Base-by-base conservation (phyloP, 2,329 filamentous ascomycete genomes). In the Allantophomopsis lycopodina region DNA sequence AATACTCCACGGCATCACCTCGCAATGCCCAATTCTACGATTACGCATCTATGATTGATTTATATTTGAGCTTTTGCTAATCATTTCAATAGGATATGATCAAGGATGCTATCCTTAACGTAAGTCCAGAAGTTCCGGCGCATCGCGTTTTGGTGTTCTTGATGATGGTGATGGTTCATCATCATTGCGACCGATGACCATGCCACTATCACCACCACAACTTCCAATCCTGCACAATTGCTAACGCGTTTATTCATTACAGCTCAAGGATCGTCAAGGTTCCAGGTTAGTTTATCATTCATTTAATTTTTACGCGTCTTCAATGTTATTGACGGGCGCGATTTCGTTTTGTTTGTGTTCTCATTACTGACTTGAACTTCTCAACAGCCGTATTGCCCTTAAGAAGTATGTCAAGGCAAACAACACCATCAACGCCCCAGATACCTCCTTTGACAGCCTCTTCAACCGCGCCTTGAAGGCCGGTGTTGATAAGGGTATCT, bases 391-490 rank as follows among this genome's bases (percentile, higher is more conserved):
- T 56, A 75, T 80, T 62, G 74, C 76, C 41, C 71, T 83, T 59
- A 83, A 83, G 71, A 83, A 83, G 60, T 83, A 83, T 59, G 75
- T 84, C 50, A 68, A 69, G 57, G 70, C 72, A 57, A 83, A 83
- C 72, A 82, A 83, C 68, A 73, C 72, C 55, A 65, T 79, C 52
- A 65, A 62, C 48, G 64, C 70, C 40, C 67, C 62, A 48, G 69
- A 72, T 46, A 60, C 62, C 40, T 65, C 68, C 42, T 83, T 83
- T 59, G 78, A 77, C 58, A 63, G 64, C 52, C 75, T 79, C 35
- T 77, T 84, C 69, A 83, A 83, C 70, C 70, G 72, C 50, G 78
- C 79, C 41, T 68, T 84, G 55, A 66, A 72, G 58, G 61, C 67
- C 45, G 79, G 79, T 57, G 78, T 78, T 49, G 76, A 82, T 55